These are phyloP conservation scores for Sesbania bispinosa DNA, from an alignment of 306 rosid species.

Conservation along the genomic window DNA sequence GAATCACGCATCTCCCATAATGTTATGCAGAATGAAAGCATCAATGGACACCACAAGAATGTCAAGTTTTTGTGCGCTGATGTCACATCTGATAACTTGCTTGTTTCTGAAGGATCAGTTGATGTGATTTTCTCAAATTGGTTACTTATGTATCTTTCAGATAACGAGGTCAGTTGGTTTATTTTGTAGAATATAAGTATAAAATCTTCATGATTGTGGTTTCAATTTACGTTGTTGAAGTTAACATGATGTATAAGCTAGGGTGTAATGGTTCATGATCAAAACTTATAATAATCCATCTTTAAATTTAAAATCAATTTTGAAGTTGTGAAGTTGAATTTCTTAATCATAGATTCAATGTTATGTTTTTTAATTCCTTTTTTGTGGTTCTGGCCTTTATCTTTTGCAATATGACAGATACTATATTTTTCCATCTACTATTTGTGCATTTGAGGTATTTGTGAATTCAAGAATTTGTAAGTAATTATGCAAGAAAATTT, in stretches of 20 bases:
- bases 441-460: not conserved
- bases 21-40: constrained; percentile 67
- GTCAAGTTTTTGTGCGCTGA: constrained; percentile 87
- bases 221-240: not conserved
- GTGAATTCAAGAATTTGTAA: not conserved
- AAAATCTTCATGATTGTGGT: not conserved
- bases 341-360: not conserved
- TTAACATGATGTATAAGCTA: not conserved
- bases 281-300: not conserved
- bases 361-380: not conserved
- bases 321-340: not conserved
- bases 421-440: not conserved
- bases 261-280: not conserved
- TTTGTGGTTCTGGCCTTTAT: not conserved
- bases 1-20: not conserved
- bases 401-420: not conserved
- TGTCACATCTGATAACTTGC: constrained; percentile 71
- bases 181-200: not conserved
- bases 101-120: constrained; percentile 59
- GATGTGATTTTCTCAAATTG: constrained; percentile 93
- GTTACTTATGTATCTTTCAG: constrained; percentile 96
- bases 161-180: constrained; percentile 60
- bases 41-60: constrained; percentile 78
- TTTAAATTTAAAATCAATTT: not conserved
- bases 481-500: not conserved